phyloP scores from a whole-genome alignment of 106 monocot species.

The Dendrobium catenatum region DNA sequence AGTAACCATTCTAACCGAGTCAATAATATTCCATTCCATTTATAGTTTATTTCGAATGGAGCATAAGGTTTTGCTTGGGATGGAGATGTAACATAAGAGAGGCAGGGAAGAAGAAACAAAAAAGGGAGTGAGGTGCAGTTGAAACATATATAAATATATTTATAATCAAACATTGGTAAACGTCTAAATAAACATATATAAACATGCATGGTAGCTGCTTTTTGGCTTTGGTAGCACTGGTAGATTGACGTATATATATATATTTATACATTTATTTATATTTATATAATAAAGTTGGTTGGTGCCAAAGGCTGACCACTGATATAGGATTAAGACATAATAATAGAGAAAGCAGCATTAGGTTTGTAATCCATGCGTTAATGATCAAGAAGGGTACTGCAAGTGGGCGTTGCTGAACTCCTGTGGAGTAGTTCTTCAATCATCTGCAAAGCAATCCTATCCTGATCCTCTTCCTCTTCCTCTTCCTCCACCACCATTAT shows the following conservation, averaged over 20 bases:
- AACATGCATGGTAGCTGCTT: no score
- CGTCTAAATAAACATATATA: no score
- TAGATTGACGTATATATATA: background rate
- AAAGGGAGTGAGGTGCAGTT: no score
- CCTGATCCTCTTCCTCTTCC: constrained; percentile 15
- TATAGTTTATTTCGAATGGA: no score
- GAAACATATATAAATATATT: no score
- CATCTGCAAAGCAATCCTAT: constrained; percentile 25
- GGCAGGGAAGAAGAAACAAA: no score
- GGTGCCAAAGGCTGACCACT: no score
- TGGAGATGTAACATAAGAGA: no score
- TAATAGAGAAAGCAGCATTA: background rate
- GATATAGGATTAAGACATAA: background rate
- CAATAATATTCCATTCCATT: no score
- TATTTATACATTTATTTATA: background rate
- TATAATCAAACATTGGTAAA: no score
- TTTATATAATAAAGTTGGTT: background rate
- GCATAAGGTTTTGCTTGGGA: no score
- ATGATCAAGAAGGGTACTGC: background rate
- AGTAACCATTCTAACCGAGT: no score
- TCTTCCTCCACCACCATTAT: background rate
- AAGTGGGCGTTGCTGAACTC: background rate
- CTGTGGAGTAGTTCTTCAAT: constrained; percentile 21
- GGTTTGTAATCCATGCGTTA: background rate
- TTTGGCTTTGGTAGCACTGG: background rate